Percentiles rank a stretch among this genome's conserved stretches.
Evolutionary conservation across 495 filamentous ascomycete genomes (phyloP).

Genomic region (Aspergillus funiculosus): DNA sequence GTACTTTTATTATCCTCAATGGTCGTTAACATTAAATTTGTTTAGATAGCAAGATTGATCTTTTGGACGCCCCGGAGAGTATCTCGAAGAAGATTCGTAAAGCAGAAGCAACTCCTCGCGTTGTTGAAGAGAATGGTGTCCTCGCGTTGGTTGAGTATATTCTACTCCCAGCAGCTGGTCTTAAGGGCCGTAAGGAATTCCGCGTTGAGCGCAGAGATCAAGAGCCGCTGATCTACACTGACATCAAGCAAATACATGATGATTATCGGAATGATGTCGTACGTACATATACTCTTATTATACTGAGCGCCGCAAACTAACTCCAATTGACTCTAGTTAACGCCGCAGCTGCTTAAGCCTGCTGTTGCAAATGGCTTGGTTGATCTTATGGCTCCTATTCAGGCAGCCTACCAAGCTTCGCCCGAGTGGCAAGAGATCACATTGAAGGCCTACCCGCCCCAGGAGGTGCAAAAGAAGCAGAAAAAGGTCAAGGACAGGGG

Average conservation of each 20-base stretch:
- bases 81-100: slow-evolving; percentile 79
- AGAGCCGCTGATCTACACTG: slow-evolving; percentile 71
- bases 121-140: slow-evolving; percentile 80
- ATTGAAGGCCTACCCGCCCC: slow-evolving; percentile 75
- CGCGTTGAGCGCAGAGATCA: slow-evolving; percentile 34
- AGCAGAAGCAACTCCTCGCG: slow-evolving; percentile 65
- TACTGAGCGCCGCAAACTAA: slow-evolving; percentile 13
- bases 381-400: slow-evolving; percentile 68
- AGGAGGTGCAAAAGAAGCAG: slow-evolving; percentile 59
- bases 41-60: slow-evolving; percentile 67
- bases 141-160: slow-evolving; percentile 79
- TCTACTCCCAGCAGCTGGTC: slow-evolving; percentile 60
- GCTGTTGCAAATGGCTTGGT: slow-evolving; percentile 66
- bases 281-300: slow-evolving; percentile 29
- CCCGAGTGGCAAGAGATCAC: slow-evolving; percentile 77
- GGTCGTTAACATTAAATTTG: slow-evolving; percentile 1
- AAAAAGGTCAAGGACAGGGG: slow-evolving; percentile 82
- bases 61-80: slow-evolving; percentile 68
- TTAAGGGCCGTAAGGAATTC: slow-evolving; percentile 35
- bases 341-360: slow-evolving; percentile 77
- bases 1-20: background rate
- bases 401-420: slow-evolving; percentile 59
- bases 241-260: slow-evolving; percentile 61
- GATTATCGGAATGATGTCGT: slow-evolving; percentile 80
- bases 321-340: slow-evolving; percentile 51